A percentile compares a stretch with the other conserved stretches of the same genome.
These are phyloP conservation scores for Rosa rugosa DNA, from an alignment of 306 rosid species.

Conservation along the genomic window DNA sequence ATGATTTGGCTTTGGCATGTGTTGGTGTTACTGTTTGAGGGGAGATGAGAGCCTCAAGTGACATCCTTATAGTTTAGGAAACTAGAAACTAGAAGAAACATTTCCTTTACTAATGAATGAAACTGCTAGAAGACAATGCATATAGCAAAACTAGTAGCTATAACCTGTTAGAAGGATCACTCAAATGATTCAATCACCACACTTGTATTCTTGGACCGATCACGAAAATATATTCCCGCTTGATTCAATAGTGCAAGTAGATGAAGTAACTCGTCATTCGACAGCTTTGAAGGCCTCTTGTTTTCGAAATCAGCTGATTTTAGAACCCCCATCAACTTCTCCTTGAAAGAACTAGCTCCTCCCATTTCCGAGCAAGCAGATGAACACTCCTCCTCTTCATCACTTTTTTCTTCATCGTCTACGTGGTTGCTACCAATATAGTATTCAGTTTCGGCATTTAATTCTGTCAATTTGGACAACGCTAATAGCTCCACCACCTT, in stretches of 20 bases:
- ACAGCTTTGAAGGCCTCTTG: slow-evolving; percentile 74
- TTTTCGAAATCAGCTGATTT: slow-evolving; percentile 55
- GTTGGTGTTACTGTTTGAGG: background rate
- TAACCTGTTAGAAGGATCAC: slow-evolving; percentile 24
- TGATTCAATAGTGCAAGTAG: slow-evolving; percentile 65
- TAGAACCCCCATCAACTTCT: slow-evolving; percentile 53
- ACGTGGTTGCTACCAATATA: background rate
- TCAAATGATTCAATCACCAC: slow-evolving; percentile 25
- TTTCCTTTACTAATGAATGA: background rate
- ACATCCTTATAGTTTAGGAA: no score
- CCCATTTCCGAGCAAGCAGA: slow-evolving; percentile 30
- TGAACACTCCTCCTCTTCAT: slow-evolving; percentile 21
- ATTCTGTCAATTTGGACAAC: slow-evolving; percentile 21
- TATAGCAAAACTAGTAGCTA: background rate
- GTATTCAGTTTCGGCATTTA: slow-evolving; percentile 1
- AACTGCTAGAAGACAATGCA: background rate
- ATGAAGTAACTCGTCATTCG: slow-evolving; percentile 54
- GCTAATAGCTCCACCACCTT: slow-evolving; percentile 48
- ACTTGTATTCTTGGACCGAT: slow-evolving; percentile 22
- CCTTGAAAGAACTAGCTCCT: slow-evolving; percentile 29
- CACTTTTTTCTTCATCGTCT: slow-evolving; percentile 12
- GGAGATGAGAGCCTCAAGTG: background rate
- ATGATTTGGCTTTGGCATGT: background rate
- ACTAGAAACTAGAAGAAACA: background rate
- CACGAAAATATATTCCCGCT: slow-evolving; percentile 66